Evolutionary conservation across 129 eudicot genomes (phyloP).

Genomic region (Glebionis coronaria): DNA sequence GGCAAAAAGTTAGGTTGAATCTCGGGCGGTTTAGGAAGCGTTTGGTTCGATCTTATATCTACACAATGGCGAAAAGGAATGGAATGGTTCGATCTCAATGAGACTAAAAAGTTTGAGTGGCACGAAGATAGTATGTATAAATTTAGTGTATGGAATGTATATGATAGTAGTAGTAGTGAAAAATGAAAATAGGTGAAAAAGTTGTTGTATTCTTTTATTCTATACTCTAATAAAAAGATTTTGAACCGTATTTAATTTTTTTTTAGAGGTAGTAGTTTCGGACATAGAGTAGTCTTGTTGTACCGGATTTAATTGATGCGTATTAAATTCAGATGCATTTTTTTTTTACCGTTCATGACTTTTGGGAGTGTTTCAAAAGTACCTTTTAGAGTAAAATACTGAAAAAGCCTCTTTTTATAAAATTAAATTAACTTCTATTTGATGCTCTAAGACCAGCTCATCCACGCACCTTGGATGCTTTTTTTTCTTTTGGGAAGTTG

Average conservation of each 20-base stretch:
- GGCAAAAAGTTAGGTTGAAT: slow-evolving; percentile 73
- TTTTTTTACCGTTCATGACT: no score
- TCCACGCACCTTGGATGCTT: no score
- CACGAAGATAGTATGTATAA: slow-evolving; percentile 20
- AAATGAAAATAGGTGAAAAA: slow-evolving; percentile 15
- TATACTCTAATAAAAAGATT: slow-evolving; percentile 15
- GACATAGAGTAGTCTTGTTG: no score
- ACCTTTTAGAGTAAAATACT: no score
- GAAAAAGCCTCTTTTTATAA: no score
- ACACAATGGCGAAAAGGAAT: slow-evolving; percentile 46
- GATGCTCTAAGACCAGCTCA: no score
- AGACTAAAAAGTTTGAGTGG: background rate
- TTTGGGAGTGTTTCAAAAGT: no score
- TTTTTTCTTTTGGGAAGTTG: no score
- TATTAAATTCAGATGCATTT: no score
- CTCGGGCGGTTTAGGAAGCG: slow-evolving; percentile 63
- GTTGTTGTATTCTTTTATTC: slow-evolving; percentile 18
- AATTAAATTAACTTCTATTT: no score
- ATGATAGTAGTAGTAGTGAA: slow-evolving; percentile 30
- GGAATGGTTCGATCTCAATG: slow-evolving; percentile 26
- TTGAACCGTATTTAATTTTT: background rate
- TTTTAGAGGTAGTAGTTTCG: no score
- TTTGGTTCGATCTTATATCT: slow-evolving; percentile 68
- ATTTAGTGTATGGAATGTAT: slow-evolving; percentile 25
- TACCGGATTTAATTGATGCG: no score